Evolutionary conservation across 2,329 filamentous ascomycete genomes (phyloP), one percentile per base, ranked within the genome.

Genomic region (Scolecobasidium constrictum): DNA sequence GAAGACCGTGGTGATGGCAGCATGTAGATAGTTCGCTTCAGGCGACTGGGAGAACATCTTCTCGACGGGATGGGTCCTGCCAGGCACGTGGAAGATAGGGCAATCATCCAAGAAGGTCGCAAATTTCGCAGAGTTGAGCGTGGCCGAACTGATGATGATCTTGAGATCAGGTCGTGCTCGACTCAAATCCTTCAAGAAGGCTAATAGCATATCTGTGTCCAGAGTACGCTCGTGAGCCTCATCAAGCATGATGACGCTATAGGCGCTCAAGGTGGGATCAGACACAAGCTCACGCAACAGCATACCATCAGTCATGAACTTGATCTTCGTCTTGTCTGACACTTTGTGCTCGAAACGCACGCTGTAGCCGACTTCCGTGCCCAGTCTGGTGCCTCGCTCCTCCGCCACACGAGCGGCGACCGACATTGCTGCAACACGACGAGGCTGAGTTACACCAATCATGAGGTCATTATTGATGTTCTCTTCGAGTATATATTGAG

Each of bases 261-360:
- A 96, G 13, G 78, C 78, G 1, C 78, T 75, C 4, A 96, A 67
- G 50, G 90, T 80, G 0, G 90, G 88, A 54, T 94, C 86, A 0
- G 86, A 90, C 65, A 95, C 77, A 50, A 95, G 83, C 57, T 94
- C 86, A 56, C 87, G 75, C 21, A 96, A 68, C 31, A 96, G 68
- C 83, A 96, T 94, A 57, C 92, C 92, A 55, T 98, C 92, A 0
- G 92, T 98, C 83, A 94, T 90, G 63, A 94, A 96, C 61, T 94
- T 93, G 43, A 98, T 65, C 5, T 90, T 71, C 0, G 92, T 96
- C 64, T 94, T 93, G 54, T 94, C 86, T 57, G 78, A 86, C 0
- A 87, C 94, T 49, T 81, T 80, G 61, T 95, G 86, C 58, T 98
- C 92, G 53, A 96, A 98, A 47, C 92, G 83, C 52, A 98, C 94